These are phyloP conservation scores for Zychaea mexicana DNA, from an alignment of 371 early-diverging fungal species.

Conservation along the genomic window DNA sequence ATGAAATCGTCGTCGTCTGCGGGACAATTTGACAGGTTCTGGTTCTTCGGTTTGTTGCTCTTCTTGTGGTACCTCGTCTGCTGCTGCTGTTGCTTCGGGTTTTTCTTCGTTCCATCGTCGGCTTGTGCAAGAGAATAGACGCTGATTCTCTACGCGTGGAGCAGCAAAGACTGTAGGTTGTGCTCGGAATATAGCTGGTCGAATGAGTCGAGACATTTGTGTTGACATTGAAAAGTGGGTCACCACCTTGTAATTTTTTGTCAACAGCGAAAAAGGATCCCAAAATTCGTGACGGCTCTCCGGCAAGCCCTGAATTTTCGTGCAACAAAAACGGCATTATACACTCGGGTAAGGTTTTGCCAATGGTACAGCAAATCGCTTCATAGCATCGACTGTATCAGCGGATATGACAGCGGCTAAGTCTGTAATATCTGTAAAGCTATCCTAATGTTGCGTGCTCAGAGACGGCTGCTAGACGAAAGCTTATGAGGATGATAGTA, in stretches of 20 bases:
- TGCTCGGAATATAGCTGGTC: slow-evolving; percentile 3
- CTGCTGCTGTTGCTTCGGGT: slow-evolving; percentile 9
- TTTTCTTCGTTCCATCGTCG: slow-evolving; percentile 17
- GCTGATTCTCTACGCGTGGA: slow-evolving; percentile 1
- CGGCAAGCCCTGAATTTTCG: no score
- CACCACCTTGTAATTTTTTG: slow-evolving; percentile 3
- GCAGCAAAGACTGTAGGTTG: not conserved
- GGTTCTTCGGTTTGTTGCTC: slow-evolving; percentile 18
- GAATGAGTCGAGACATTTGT: slow-evolving; percentile 4
- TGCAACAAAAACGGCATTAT: no score
- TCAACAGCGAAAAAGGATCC: not conserved
- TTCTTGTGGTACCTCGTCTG: slow-evolving; percentile 12
- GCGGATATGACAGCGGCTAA: no score
- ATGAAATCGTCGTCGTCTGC: slow-evolving; percentile 45
- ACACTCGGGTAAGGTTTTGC: no score
- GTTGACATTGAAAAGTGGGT: not conserved
- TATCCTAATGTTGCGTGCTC: no score
- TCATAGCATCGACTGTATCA: no score
- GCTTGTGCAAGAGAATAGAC: slow-evolving; percentile 8
- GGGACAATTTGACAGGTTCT: slow-evolving; percentile 44
- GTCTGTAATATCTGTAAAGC: no score
- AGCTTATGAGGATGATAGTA: no score
- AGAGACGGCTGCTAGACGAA: no score
- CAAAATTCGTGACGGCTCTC: not conserved
- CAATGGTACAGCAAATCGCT: no score